Percentiles rank a stretch among this genome's conserved stretches.
phyloP scores from a whole-genome alignment of 164 flowering plant species.

The Vitis rotundifolia region DNA sequence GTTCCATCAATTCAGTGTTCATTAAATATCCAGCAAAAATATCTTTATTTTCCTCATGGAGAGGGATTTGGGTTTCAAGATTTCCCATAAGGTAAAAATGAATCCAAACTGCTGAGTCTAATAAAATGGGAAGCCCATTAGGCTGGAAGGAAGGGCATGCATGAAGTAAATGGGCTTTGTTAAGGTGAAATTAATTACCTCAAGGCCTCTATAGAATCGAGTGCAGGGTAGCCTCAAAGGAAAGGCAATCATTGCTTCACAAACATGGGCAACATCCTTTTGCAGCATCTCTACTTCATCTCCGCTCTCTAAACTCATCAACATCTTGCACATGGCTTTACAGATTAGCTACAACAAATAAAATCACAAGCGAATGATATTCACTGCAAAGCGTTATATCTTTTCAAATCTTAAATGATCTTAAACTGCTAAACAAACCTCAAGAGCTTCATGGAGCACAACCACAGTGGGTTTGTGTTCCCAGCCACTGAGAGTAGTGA shows the following conservation, averaged over 20 bases:
- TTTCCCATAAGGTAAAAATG: no score
- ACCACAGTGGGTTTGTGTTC: conserved; percentile 29
- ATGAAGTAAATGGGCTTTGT: no score
- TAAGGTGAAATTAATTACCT: conserved; percentile 27
- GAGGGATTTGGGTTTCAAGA: neutral
- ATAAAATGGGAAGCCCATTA: no score
- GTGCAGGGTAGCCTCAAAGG: conserved; percentile 53
- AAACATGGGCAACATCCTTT: conserved; percentile 37
- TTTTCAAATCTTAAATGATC: neutral
- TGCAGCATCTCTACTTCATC: conserved; percentile 29
- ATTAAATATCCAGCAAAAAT: neutral
- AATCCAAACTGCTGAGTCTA: no score
- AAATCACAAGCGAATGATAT: neutral
- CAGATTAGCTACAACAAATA: conserved; percentile 39
- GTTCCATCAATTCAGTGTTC: neutral
- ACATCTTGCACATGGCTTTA: conserved; percentile 53
- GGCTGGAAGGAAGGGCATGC: no score
- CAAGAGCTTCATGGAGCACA: conserved; percentile 44
- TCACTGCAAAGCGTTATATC: neutral
- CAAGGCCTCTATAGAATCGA: conserved; percentile 47
- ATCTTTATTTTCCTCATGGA: neutral
- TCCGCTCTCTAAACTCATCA: conserved; percentile 41
- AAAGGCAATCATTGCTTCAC: conserved; percentile 60
- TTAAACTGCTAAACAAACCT: conserved; percentile 21
- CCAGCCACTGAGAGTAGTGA: conserved; percentile 36